Percentiles rank a stretch among this genome's conserved stretches.
phyloP scores from a whole-genome alignment of 2,329 filamentous ascomycete genomes.

The Lecanicillium sp. region DNA sequence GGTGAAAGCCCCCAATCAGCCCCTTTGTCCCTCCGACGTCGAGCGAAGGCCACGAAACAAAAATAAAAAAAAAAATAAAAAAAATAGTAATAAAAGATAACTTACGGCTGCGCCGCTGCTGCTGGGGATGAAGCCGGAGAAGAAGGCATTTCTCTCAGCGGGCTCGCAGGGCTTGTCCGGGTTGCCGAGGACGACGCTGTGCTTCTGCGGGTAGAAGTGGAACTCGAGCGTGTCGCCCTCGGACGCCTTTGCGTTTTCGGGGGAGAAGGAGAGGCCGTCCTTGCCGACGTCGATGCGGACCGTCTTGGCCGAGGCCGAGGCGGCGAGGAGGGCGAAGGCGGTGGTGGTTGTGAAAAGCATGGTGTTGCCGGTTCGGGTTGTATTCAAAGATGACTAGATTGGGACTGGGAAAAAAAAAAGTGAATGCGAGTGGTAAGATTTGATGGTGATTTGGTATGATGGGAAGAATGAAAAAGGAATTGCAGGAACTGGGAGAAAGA shows the following conservation, averaged over 20 bases:
- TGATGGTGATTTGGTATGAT: not conserved
- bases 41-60: constrained; percentile 3
- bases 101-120: not conserved
- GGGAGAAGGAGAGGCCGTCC: constrained; percentile 37
- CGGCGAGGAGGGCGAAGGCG: constrained; percentile 9
- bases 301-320: constrained; percentile 21
- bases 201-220: constrained; percentile 45
- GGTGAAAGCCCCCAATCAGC: too few species aligned
- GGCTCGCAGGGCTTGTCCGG: constrained; percentile 45
- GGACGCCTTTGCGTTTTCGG: constrained; percentile 36
- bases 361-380: not conserved
- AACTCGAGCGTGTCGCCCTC: constrained; percentile 47
- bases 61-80: not conserved
- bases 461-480: not conserved
- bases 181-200: constrained; percentile 43
- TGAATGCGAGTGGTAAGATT: too few species aligned
- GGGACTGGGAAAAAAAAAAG: too few species aligned
- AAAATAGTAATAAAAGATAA: not conserved
- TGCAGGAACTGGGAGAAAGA: too few species aligned
- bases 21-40: not conserved
- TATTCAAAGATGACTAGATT: not conserved
- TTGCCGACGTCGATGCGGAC: constrained; percentile 37
- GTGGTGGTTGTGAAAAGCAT: constrained; percentile 11
- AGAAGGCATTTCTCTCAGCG: constrained; percentile 3
- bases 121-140: constrained; percentile 4